Evolutionary conservation across 2,329 filamentous ascomycete genomes (phyloP).

Genomic region (Cladorrhinum sp.): DNA sequence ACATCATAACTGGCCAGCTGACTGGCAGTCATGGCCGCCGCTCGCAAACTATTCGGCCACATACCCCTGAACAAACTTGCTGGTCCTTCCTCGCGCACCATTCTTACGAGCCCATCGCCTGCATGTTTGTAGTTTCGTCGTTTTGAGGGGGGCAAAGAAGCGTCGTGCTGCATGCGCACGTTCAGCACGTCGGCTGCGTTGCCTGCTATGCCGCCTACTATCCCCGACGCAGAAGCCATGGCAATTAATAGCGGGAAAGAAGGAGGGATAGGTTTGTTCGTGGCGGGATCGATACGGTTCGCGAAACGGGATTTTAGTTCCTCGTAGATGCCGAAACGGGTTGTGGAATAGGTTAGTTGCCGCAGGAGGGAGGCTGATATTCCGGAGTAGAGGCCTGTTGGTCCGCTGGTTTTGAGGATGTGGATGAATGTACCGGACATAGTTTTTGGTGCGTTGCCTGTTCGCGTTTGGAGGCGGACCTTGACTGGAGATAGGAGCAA

Average conservation of each 20-base stretch:
- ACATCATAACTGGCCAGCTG: constrained; percentile 83
- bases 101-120: constrained; percentile 78
- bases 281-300: constrained; percentile 16
- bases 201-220: constrained; percentile 83
- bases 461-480: constrained; percentile 83
- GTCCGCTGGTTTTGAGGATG: constrained; percentile 71
- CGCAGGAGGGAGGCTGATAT: constrained; percentile 89
- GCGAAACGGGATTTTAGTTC: constrained; percentile 71
- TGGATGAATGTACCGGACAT: constrained; percentile 86
- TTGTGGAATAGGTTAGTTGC: constrained; percentile 94
- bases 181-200: constrained; percentile 97
- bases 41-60: constrained; percentile 76
- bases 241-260: constrained; percentile 74
- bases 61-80: constrained; percentile 78
- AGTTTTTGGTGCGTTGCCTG: constrained; percentile 68
- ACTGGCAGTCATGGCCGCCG: constrained; percentile 82
- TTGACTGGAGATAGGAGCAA: constrained; percentile 20
- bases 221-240: constrained; percentile 79
- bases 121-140: constrained; percentile 88
- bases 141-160: constrained; percentile 68
- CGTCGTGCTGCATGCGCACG: constrained; percentile 96
- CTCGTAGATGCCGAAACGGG: constrained; percentile 95
- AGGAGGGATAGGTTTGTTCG: constrained; percentile 45
- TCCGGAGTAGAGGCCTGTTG: constrained; percentile 83
- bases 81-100: constrained; percentile 81